These are phyloP conservation scores for Atalantia buxifolia DNA, from an alignment of 345 rosid genomes.

Conservation along the genomic window DNA sequence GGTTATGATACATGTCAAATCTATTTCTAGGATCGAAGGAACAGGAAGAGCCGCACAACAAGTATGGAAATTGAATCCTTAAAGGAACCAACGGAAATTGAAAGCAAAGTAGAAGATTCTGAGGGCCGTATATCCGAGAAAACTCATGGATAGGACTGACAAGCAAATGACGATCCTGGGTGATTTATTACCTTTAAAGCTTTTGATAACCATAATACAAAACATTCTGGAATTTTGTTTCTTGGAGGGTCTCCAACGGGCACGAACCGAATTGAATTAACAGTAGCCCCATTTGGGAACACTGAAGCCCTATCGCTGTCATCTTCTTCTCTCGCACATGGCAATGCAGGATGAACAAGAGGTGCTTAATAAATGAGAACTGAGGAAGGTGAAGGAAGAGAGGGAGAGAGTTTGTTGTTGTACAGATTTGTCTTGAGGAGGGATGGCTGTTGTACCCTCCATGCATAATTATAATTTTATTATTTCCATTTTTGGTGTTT, in stretches of 20 bases:
- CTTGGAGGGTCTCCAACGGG: slow-evolving; percentile 1
- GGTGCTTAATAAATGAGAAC: not conserved
- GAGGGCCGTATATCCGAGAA: slow-evolving; percentile 33
- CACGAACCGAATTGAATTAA: slow-evolving; percentile 2
- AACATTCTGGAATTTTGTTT: slow-evolving; percentile 14
- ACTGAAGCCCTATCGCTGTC: not conserved
- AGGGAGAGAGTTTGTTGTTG: slow-evolving; percentile 10
- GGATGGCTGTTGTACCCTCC: not conserved
- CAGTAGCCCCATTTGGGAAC: slow-evolving; percentile 7
- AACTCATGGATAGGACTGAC: slow-evolving; percentile 32
- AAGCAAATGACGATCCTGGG: not conserved
- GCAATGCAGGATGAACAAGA: not conserved
- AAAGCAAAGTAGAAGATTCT: slow-evolving; percentile 32
- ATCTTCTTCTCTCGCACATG: not conserved
- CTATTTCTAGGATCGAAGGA: slow-evolving; percentile 65
- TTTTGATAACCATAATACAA: slow-evolving; percentile 12
- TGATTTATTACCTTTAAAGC: slow-evolving; percentile 16
- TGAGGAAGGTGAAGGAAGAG: not conserved
- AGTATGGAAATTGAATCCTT: slow-evolving; percentile 74
- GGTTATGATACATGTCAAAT: not conserved
- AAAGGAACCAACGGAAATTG: slow-evolving; percentile 51
- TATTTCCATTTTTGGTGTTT: not conserved
- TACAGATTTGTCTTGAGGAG: slow-evolving; percentile 17
- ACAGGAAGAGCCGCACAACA: slow-evolving; percentile 58
- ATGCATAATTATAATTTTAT: not conserved